These are phyloP conservation scores for Inga laurina DNA, from an alignment of 306 rosid species.

Conservation along the genomic window DNA sequence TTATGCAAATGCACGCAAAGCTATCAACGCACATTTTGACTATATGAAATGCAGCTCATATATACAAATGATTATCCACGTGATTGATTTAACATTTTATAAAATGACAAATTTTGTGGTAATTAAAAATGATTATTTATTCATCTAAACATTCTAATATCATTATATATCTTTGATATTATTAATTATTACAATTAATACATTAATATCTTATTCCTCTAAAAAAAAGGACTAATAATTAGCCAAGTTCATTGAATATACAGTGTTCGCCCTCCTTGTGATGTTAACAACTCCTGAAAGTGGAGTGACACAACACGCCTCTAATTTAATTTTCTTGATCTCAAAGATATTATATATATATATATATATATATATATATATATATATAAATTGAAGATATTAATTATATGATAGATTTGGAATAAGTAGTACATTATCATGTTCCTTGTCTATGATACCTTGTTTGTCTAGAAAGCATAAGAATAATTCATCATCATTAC, in stretches of 20 bases:
- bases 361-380: neutral
- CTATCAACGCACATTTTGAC: neutral
- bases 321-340: conserved; percentile 30
- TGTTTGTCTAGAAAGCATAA: conserved; percentile 31
- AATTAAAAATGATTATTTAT: no score
- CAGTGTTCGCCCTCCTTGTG: neutral
- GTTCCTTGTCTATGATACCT: conserved; percentile 25
- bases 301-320: neutral
- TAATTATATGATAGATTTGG: conserved; percentile 25
- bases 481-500: conserved; percentile 47
- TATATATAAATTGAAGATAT: no score
- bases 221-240: neutral
- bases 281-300: neutral
- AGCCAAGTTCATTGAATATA: neutral
- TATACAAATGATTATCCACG: neutral
- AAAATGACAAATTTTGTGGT: no score
- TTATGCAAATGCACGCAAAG: neutral
- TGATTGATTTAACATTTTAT: neutral
- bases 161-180: no score
- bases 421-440: conserved; percentile 34
- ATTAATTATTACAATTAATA: no score
- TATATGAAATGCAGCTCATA: neutral
- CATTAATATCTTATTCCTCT: neutral
- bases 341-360: conserved; percentile 1
- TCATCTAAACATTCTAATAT: neutral